phyloP scores from a whole-genome alignment of 306 rosid species.

The Gleditsia sinensis region DNA sequence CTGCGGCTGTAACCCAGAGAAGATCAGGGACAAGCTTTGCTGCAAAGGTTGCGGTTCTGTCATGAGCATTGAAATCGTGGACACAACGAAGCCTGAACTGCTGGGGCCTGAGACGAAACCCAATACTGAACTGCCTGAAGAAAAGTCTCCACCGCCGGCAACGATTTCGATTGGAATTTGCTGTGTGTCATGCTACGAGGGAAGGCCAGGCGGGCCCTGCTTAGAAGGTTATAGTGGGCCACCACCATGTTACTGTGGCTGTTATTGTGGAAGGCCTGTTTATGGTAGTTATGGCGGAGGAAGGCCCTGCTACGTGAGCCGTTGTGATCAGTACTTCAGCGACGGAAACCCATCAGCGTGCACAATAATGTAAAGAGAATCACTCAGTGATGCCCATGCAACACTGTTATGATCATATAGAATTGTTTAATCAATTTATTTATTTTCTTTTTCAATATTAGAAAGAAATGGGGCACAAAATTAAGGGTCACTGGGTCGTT shows the following conservation, averaged over 20 bases:
- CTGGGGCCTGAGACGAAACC: no score
- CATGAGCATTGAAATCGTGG: conserved; percentile 65
- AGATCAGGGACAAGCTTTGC: conserved; percentile 59
- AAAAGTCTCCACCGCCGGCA: conserved; percentile 10
- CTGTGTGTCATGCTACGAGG: conserved; percentile 36
- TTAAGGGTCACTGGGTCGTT: no score
- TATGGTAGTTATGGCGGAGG: conserved; percentile 65
- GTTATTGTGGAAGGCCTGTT: conserved; percentile 47
- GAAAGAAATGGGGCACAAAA: no score
- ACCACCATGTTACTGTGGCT: conserved; percentile 31
- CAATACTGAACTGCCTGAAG: not conserved
- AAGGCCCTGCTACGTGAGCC: conserved; percentile 38
- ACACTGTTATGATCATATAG: no score
- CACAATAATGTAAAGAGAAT: not conserved
- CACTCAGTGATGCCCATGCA: no score
- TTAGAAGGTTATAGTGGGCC: conserved; percentile 36
- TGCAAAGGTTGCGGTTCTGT: conserved; percentile 57
- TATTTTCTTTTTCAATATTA: no score
- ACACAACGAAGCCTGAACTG: conserved; percentile 49
- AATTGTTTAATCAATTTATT: no score
- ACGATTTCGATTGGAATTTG: conserved; percentile 37
- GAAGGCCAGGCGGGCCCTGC: conserved; percentile 44
- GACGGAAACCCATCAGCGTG: not conserved
- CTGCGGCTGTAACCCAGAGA: conserved; percentile 85
- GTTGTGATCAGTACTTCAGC: conserved; percentile 11